These are phyloP conservation scores for Pachysolen tannophilus DNA, from an alignment of 805 yeast species.

Conservation along the genomic window DNA sequence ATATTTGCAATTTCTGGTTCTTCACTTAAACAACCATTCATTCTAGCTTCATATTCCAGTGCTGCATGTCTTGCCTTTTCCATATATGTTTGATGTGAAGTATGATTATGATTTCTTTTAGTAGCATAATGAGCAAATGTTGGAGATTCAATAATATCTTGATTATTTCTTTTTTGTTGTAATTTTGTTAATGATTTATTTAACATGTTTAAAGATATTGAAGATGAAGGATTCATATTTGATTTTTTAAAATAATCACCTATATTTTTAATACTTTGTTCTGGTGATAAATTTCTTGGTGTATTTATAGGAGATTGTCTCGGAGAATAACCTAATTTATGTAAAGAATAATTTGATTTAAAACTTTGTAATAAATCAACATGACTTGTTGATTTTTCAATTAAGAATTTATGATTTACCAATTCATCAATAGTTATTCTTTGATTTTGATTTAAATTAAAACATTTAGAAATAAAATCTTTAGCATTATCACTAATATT, in stretches of 20 bases:
- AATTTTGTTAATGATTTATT: constrained; percentile 3
- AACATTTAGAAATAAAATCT: constrained; percentile 54
- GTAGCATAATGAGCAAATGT: constrained; percentile 5
- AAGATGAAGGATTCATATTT: not conserved
- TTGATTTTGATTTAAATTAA: constrained; percentile 42
- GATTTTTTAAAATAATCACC: constrained; percentile 5
- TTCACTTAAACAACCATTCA: constrained; percentile 5
- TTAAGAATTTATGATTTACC: constrained; percentile 60
- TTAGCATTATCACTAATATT: constrained; percentile 54
- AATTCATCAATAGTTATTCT: constrained; percentile 61
- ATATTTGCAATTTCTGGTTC: constrained; percentile 5
- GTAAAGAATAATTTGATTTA: constrained; percentile 8
- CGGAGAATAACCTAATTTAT: constrained; percentile 7
- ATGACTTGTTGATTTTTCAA: not conserved
- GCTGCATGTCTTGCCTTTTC: constrained; percentile 6
- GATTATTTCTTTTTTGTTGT: constrained; percentile 3
- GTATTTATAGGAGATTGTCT: constrained; percentile 8
- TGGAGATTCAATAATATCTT: constrained; percentile 6
- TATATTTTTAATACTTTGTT: constrained; percentile 6
- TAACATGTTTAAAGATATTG: constrained; percentile 7
- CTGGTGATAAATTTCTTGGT: constrained; percentile 8
- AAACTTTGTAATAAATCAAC: constrained; percentile 9
- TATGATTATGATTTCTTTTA: constrained; percentile 1
- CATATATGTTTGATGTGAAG: constrained; percentile 1
- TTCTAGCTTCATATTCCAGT: not conserved